Evolutionary conservation across 495 filamentous ascomycete species (phyloP).

Genomic region (Penicillium simplicissimum): DNA sequence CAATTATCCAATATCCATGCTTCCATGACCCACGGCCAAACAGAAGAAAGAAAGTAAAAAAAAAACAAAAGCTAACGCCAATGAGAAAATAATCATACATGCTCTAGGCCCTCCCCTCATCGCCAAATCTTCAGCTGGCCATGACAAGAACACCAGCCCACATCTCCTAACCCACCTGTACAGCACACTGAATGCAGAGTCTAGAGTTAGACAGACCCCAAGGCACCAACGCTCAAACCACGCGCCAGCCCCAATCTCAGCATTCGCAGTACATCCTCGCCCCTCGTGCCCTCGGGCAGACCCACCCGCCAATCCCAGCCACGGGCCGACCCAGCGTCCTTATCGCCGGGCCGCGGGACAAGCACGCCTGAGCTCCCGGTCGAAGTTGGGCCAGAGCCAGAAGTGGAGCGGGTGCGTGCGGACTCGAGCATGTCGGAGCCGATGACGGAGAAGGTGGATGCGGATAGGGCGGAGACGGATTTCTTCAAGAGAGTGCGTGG

Average conservation of each 20-base stretch:
- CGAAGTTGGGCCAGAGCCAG: slow-evolving; percentile 43
- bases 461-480: slow-evolving; percentile 57
- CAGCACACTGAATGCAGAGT: background rate
- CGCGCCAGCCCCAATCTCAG: slow-evolving; percentile 73
- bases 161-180: background rate
- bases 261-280: slow-evolving; percentile 66
- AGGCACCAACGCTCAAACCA: slow-evolving; percentile 46
- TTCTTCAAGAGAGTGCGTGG: slow-evolving; percentile 68
- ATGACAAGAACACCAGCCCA: background rate
- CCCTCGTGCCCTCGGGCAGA: slow-evolving; percentile 56
- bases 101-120: background rate
- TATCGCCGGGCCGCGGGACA: slow-evolving; percentile 41
- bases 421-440: slow-evolving; percentile 69
- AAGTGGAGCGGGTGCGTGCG: slow-evolving; percentile 51
- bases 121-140: slow-evolving; percentile 6
- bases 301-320: slow-evolving; percentile 87
- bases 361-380: slow-evolving; percentile 57
- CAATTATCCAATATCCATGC: slow-evolving; percentile 1
- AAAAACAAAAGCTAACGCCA: background rate
- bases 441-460: slow-evolving; percentile 63
- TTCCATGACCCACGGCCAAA: background rate
- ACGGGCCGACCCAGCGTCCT: slow-evolving; percentile 46
- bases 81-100: slow-evolving; percentile 19
- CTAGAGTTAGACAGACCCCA: slow-evolving; percentile 27
- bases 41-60: background rate